Evolutionary conservation across 768 basidiomycete genomes (phyloP).

Genomic region (Mycena amicta): DNA sequence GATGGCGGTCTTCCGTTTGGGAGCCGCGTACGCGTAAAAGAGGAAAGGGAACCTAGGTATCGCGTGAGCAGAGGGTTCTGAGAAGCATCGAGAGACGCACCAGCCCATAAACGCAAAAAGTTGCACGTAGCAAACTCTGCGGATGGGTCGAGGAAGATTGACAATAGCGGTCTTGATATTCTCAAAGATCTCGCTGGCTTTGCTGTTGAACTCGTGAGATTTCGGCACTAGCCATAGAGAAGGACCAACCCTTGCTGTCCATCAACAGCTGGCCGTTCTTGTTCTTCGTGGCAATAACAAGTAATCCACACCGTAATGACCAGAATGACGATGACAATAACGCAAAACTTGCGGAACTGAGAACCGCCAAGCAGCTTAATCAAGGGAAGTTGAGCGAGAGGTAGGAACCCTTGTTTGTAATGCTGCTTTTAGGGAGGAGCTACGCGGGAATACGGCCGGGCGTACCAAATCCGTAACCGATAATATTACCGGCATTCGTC

Average conservation of each 20-base stretch:
- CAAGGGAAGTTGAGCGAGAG: slow-evolving; percentile 79
- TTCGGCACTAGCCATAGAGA: not conserved
- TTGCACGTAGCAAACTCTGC: slow-evolving; percentile 90
- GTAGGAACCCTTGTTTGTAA: slow-evolving; percentile 89
- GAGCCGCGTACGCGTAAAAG: slow-evolving; percentile 73
- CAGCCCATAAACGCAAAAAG: slow-evolving; percentile 97
- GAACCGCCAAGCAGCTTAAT: slow-evolving; percentile 82
- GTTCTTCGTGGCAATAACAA: slow-evolving; percentile 82
- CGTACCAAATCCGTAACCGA: slow-evolving; percentile 90
- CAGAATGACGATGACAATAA: slow-evolving; percentile 80
- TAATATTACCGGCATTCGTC: slow-evolving; percentile 94
- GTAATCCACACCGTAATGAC: slow-evolving; percentile 85
- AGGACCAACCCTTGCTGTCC: slow-evolving; percentile 44
- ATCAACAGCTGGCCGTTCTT: slow-evolving; percentile 54
- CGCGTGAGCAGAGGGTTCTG: slow-evolving; percentile 6
- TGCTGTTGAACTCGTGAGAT: slow-evolving; percentile 37
- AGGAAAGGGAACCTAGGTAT: slow-evolving; percentile 85
- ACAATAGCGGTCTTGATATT: slow-evolving; percentile 77
- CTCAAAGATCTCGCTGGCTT: slow-evolving; percentile 68
- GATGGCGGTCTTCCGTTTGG: not conserved
- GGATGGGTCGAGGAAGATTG: slow-evolving; percentile 81
- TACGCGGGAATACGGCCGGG: slow-evolving; percentile 3
- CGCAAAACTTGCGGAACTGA: slow-evolving; percentile 96
- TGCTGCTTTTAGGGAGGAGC: no score
- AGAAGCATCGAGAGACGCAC: slow-evolving; percentile 39